phyloP scores from a whole-genome alignment of 2,329 filamentous ascomycete genomes.

The Mycosphaerelloides madeirae region DNA sequence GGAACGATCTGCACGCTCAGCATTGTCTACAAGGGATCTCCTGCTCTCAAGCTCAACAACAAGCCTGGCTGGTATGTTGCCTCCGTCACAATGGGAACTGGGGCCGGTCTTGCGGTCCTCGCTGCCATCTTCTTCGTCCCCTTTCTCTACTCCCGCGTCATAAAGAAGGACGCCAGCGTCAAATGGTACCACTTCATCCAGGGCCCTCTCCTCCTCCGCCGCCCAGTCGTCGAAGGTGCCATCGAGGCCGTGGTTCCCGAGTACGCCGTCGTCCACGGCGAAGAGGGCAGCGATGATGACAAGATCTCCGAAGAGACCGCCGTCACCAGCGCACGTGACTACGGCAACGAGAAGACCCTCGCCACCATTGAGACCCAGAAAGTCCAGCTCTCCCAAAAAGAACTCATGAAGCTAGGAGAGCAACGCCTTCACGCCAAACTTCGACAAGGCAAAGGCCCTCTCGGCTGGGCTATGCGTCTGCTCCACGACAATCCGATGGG shows the following conservation, averaged over 20 bases:
- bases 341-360: conserved; percentile 45
- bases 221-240: conserved; percentile 50
- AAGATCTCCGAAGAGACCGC: conserved; percentile 35
- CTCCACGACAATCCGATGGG: conserved; percentile 71
- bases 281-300: conserved; percentile 39
- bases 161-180: conserved; percentile 31
- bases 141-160: conserved; percentile 29
- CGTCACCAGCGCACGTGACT: conserved; percentile 30
- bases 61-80: conserved; percentile 41
- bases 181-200: conserved; percentile 31
- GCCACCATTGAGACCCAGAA: conserved; percentile 24
- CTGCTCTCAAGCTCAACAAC: conserved; percentile 43
- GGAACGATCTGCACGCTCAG: conserved; percentile 52
- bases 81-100: conserved; percentile 46
- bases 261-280: conserved; percentile 71
- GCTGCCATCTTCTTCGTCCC: conserved; percentile 40
- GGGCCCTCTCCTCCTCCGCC: conserved; percentile 43
- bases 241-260: conserved; percentile 61
- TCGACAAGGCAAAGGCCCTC: conserved; percentile 56
- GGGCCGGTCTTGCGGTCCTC: conserved; percentile 35
- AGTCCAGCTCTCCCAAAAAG: conserved; percentile 49
- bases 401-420: conserved; percentile 55
- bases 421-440: conserved; percentile 60
- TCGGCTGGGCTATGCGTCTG: conserved; percentile 79
- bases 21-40: conserved; percentile 51